These are phyloP conservation scores for Domatiomyces catenatus DNA, from an alignment of 2,329 filamentous ascomycete genomes.

Conservation along the genomic window DNA sequence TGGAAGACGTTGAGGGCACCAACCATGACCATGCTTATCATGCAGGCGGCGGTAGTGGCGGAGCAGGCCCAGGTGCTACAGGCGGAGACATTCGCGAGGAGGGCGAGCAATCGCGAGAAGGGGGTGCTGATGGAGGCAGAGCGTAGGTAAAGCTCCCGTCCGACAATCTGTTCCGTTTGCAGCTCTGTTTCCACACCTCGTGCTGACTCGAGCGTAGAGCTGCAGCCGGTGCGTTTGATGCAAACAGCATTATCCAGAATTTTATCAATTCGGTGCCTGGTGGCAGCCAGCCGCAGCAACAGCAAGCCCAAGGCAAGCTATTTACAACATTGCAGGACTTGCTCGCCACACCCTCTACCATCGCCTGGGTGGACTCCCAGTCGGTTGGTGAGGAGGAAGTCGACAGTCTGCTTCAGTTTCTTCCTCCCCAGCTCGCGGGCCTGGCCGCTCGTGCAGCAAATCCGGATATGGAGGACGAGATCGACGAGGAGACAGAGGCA, in stretches of 20 bases:
- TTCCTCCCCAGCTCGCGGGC: slow-evolving; percentile 65
- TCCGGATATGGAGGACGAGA: slow-evolving; percentile 47
- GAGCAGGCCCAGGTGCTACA: slow-evolving; percentile 72
- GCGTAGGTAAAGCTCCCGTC: slow-evolving; percentile 65
- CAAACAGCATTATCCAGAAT: slow-evolving; percentile 67
- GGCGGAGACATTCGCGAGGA: slow-evolving; percentile 86
- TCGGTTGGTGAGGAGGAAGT: slow-evolving; percentile 45
- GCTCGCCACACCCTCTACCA: slow-evolving; percentile 59
- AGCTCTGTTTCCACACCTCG: slow-evolving; percentile 1
- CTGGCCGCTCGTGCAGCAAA: slow-evolving; percentile 51
- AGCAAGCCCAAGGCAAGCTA: slow-evolving; percentile 42
- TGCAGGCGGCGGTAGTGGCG: slow-evolving; percentile 53
- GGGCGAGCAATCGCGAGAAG: slow-evolving; percentile 73
- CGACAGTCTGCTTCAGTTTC: slow-evolving; percentile 58
- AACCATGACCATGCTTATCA: slow-evolving; percentile 44
- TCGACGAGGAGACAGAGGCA: slow-evolving; percentile 56
- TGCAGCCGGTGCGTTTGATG: slow-evolving; percentile 47
- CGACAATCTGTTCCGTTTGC: background rate
- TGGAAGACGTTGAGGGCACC: slow-evolving; percentile 57
- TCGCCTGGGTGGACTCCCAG: slow-evolving; percentile 55
- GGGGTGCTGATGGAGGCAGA: slow-evolving; percentile 92
- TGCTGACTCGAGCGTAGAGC: slow-evolving; percentile 42
- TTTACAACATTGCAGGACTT: slow-evolving; percentile 81
- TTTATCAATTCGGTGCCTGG: slow-evolving; percentile 60
- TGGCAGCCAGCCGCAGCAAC: slow-evolving; percentile 38